Evolutionary conservation across 2,329 filamentous ascomycete species (phyloP), one percentile per base, ranked within the genome.

Genomic region (Chaetothyriales sp.): DNA sequence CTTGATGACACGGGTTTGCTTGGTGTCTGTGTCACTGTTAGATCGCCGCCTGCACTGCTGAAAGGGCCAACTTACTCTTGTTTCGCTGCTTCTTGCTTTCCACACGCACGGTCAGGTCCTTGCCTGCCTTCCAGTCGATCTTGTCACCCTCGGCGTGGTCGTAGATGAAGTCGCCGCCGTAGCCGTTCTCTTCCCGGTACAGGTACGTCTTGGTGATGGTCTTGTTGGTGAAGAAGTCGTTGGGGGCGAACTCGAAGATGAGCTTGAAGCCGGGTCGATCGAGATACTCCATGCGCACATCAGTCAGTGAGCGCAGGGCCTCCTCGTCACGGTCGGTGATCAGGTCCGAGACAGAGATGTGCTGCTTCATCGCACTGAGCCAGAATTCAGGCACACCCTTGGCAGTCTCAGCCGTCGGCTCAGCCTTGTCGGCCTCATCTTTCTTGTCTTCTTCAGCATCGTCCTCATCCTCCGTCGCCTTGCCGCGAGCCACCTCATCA

Each of bases 1-100:
- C 82, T 96, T 96, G 60, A 98, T 89, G 60, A 98, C 86, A 60
- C 92, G 87, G 55, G 92, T 98, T 70, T 98, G 92, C 77, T 98
- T 98, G 61, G 92, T 98, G 76, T 92, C 92, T 96, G 62, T 3
- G 55, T 47, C 43, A 32, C 12, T 3, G 51, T 57, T 49, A 54
- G 42, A 47, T 43, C 42, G 50, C 53, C 62, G 55, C 59, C 18
- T 36, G 26, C 25, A 19, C n/a, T 9, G 22, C 44, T 19, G n/a
- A 19, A 2, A 12, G 19, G 10, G 10, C 39, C 12, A 18, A 67
- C 80, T 73, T 76, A 98, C 92, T 96, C 81, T 96, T 98, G 75
- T 98, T 98, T 58, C 92, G 81, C 75, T 98, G 92, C 78, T 98
- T 98, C 81, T 98, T 98, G 77, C 87, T 93, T 77, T 98, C 92